Percentiles rank a stretch among this genome's conserved stretches.
These are phyloP conservation scores for Auriscalpium microsporum DNA, from an alignment of 768 basidiomycete genomes.

Conservation along the genomic window DNA sequence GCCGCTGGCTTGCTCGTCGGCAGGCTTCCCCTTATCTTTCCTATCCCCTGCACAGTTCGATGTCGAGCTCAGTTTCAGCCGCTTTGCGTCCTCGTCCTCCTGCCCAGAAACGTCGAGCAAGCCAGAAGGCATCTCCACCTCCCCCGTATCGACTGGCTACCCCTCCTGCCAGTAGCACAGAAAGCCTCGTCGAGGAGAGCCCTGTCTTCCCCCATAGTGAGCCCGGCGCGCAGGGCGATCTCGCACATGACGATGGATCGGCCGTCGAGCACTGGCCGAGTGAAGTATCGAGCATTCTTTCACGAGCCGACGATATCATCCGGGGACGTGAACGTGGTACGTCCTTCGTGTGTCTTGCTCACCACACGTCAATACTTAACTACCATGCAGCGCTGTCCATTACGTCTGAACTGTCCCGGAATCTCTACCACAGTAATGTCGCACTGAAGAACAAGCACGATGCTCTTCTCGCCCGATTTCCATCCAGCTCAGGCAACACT, in stretches of 20 bases:
- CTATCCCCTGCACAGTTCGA: neutral
- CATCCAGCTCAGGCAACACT: constrained; percentile 17
- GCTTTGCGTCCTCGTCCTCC: constrained; percentile 64
- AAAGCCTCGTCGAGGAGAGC: too few relatives aligned
- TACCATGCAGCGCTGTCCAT: constrained; percentile 49
- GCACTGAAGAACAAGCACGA: constrained; percentile 65
- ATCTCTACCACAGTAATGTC: constrained; percentile 59
- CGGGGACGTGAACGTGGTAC: constrained; percentile 69
- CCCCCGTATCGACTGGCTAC: constrained; percentile 47
- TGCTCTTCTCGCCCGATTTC: constrained; percentile 57
- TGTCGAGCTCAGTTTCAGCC: constrained; percentile 10
- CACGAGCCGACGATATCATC: constrained; percentile 68
- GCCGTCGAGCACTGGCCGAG: constrained; percentile 40
- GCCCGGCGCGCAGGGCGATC: constrained; percentile 10
- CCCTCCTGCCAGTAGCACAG: too few relatives aligned
- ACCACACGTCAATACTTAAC: neutral
- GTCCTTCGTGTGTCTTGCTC: constrained; percentile 17
- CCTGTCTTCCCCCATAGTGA: neutral
- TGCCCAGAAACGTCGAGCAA: constrained; percentile 43
- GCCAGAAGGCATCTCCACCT: constrained; percentile 36
- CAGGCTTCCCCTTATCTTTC: too few relatives aligned
- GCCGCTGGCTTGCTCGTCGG: too few relatives aligned
- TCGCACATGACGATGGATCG: constrained; percentile 45
- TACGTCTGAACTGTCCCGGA: constrained; percentile 63
- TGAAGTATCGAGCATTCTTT: constrained; percentile 60